A percentile compares a stretch with the other conserved stretches of the same genome.
These are phyloP conservation scores for Cucurbita moschata DNA, from an alignment of 306 rosid genomes.

Conservation along the genomic window DNA sequence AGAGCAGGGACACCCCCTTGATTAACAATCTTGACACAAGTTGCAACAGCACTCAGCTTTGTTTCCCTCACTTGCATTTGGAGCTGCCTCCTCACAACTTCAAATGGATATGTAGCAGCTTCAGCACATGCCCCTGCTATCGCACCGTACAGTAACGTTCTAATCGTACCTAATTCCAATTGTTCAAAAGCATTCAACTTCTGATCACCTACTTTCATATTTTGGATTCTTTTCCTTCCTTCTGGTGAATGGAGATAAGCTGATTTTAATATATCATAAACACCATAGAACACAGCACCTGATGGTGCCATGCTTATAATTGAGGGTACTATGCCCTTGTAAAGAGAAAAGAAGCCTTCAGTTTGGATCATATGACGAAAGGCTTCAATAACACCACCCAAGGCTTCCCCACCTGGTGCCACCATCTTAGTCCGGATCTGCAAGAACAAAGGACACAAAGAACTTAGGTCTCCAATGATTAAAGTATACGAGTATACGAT, in stretches of 20 bases:
- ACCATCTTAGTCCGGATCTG: slow-evolving; percentile 85
- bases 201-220: slow-evolving; percentile 47
- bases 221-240: slow-evolving; percentile 60
- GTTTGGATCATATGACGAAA: slow-evolving; percentile 72
- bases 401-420: slow-evolving; percentile 96
- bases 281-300: slow-evolving; percentile 92
- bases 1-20: slow-evolving; percentile 83
- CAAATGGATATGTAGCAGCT: slow-evolving; percentile 95
- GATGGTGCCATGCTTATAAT: slow-evolving; percentile 95
- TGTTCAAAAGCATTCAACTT: slow-evolving; percentile 76
- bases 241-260: slow-evolving; percentile 80
- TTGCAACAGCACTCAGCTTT: slow-evolving; percentile 55
- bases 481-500: not conserved
- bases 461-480: not conserved
- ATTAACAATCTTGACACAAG: slow-evolving; percentile 63
- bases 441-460: slow-evolving; percentile 5
- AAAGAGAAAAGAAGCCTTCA: slow-evolving; percentile 89
- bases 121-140: slow-evolving; percentile 89
- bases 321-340: slow-evolving; percentile 90
- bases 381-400: slow-evolving; percentile 82
- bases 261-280: slow-evolving; percentile 74
- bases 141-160: slow-evolving; percentile 76
- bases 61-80: slow-evolving; percentile 79
- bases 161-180: slow-evolving; percentile 72
- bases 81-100: slow-evolving; percentile 86